Evolutionary conservation across 331 rosid species (phyloP).

Genomic region (Spiraea crenata): DNA sequence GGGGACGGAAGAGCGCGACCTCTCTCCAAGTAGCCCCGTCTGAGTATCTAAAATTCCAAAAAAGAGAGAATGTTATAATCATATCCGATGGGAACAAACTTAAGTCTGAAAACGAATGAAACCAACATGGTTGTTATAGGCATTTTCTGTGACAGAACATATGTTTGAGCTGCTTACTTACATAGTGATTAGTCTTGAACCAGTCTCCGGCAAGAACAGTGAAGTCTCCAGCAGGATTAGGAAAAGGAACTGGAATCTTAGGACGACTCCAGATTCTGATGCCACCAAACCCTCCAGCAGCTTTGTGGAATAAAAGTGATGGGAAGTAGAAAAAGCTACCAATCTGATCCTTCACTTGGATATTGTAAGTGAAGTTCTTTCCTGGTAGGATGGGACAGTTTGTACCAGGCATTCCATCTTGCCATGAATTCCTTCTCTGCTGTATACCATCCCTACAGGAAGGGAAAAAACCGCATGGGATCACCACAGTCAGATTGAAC

Average conservation of each 20-base stretch:
- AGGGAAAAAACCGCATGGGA: background rate
- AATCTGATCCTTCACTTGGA: slow-evolving; percentile 89
- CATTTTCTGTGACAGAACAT: background rate
- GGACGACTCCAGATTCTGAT: slow-evolving; percentile 96
- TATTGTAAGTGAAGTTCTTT: slow-evolving; percentile 73
- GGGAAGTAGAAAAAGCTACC: slow-evolving; percentile 92
- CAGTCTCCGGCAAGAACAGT: slow-evolving; percentile 86
- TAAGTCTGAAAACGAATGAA: background rate
- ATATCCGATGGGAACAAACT: background rate
- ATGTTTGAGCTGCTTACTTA: slow-evolving; percentile 23
- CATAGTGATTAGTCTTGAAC: slow-evolving; percentile 72
- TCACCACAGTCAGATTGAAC: background rate
- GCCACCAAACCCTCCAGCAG: slow-evolving; percentile 92
- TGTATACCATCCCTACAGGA: slow-evolving; percentile 81
- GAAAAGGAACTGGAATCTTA: slow-evolving; percentile 86
- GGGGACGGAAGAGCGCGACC: slow-evolving; percentile 85
- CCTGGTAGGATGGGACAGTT: slow-evolving; percentile 82
- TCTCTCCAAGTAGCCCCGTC: slow-evolving; percentile 59
- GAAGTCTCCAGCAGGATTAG: slow-evolving; percentile 86
- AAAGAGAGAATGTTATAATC: background rate
- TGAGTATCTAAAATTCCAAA: slow-evolving; percentile 48
- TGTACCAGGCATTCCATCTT: slow-evolving; percentile 81
- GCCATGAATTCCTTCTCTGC: slow-evolving; percentile 96
- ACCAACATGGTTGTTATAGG: too few species aligned
- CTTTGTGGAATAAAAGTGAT: slow-evolving; percentile 83